These are phyloP conservation scores for Cercophora newfieldiana DNA, from an alignment of 495 filamentous ascomycete genomes.

Conservation along the genomic window DNA sequence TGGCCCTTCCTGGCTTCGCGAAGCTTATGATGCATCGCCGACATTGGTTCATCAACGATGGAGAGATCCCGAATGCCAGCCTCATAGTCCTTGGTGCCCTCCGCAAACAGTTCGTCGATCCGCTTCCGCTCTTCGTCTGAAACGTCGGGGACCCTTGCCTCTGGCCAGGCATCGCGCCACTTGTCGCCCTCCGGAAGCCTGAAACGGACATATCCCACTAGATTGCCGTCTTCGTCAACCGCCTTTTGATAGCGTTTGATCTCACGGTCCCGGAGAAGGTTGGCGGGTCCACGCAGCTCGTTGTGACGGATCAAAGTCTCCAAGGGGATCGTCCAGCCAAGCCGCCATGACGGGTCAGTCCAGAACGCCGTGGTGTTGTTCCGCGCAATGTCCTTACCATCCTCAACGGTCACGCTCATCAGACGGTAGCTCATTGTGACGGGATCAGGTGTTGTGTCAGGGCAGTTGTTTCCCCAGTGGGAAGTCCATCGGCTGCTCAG, in stretches of 20 bases:
- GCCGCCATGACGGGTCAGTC: background rate
- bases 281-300: background rate
- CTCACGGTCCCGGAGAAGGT: background rate
- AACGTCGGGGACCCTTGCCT: background rate
- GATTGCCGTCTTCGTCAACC: background rate
- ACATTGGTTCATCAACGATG: background rate
- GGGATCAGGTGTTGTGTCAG: no score
- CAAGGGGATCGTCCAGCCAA: background rate
- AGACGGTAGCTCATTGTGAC: background rate
- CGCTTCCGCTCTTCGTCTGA: background rate
- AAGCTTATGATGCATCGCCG: background rate
- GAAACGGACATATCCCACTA: background rate
- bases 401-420: background rate
- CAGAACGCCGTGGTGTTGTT: conserved; percentile 1
- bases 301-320: background rate
- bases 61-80: background rate
- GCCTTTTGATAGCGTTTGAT: background rate
- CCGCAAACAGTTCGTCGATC: background rate
- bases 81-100: background rate
- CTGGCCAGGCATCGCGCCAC: background rate
- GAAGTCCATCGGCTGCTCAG: no score
- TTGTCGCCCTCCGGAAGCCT: background rate
- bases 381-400: background rate
- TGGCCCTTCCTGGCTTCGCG: background rate
- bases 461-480: no score